Evolutionary conservation across 2,329 filamentous ascomycete genomes (phyloP).

Genomic region (Microsporum canis): DNA sequence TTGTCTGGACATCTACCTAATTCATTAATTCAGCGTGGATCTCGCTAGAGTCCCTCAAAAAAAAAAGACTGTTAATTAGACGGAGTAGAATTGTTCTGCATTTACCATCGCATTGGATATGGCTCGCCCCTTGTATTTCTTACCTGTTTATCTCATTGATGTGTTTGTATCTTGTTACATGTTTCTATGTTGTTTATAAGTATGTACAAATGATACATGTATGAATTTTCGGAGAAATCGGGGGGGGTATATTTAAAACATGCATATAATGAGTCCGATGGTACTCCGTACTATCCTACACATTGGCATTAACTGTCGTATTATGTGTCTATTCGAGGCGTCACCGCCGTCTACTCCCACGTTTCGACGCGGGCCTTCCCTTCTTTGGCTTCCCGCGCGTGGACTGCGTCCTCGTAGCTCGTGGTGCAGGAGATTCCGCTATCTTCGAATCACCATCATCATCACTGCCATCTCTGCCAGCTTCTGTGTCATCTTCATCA

Average conservation of each 20-base stretch:
- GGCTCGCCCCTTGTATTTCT: not conserved
- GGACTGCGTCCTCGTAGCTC: constrained; percentile 28
- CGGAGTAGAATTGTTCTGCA: constrained; percentile 2
- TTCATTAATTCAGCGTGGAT: constrained; percentile 1
- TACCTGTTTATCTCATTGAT: not conserved
- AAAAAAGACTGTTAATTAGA: not conserved
- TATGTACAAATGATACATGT: not conserved
- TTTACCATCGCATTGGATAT: not conserved
- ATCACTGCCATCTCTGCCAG: constrained; percentile 27
- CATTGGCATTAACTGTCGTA: not conserved
- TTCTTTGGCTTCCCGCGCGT: constrained; percentile 23
- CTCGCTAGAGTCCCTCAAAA: not conserved
- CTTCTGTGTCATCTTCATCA: constrained; percentile 32
- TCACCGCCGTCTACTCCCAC: constrained; percentile 25
- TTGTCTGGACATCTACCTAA: not conserved
- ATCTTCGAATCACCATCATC: constrained; percentile 28
- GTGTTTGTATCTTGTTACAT: not conserved
- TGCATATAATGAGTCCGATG: not conserved
- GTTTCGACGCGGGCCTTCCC: constrained; percentile 24
- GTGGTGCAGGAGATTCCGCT: constrained; percentile 26
- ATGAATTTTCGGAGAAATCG: not conserved
- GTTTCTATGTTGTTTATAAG: constrained; percentile 1
- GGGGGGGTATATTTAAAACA: not conserved
- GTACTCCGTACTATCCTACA: not conserved
- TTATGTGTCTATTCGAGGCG: not conserved